phyloP scores from a whole-genome alignment of 139 green algal species.

The Volvox africanus region DNA sequence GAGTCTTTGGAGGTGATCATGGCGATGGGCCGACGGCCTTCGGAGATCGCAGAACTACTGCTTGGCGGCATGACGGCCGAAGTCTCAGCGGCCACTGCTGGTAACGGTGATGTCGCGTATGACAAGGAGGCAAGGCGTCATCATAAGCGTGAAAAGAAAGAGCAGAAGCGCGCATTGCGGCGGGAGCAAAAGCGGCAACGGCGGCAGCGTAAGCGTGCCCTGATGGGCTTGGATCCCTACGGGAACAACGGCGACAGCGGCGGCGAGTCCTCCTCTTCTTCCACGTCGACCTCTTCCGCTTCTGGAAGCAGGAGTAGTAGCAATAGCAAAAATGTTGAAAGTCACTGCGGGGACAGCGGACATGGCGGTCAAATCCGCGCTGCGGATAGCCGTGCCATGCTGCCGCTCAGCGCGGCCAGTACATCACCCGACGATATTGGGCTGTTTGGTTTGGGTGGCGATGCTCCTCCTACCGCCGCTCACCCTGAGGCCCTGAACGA shows the following conservation, averaged over 20 bases:
- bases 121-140: not conserved
- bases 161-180: constrained; percentile 2
- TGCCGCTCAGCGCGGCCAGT: not conserved
- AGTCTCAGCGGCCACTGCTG: not conserved
- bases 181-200: constrained; percentile 19
- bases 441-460: not conserved
- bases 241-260: not conserved
- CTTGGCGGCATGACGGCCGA: not conserved
- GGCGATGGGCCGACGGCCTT: constrained; percentile 5
- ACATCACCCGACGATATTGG: not conserved
- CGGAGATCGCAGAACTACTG: not conserved
- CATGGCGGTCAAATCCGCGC: not conserved
- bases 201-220: constrained; percentile 6
- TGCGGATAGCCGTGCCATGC: not conserved
- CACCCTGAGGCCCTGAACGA: not conserved
- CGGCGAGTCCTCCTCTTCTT: not conserved
- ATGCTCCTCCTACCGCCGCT: not conserved
- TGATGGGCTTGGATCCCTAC: constrained; percentile 16
- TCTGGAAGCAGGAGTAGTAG: not conserved
- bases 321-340: not conserved
- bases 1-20: constrained; percentile 30
- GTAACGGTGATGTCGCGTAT: not conserved
- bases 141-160: constrained; percentile 2
- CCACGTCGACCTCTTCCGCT: not conserved
- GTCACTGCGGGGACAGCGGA: not conserved